phyloP scores from a whole-genome alignment of 1,284 basidiomycete genomes.

The Sphagnurus paluster region DNA sequence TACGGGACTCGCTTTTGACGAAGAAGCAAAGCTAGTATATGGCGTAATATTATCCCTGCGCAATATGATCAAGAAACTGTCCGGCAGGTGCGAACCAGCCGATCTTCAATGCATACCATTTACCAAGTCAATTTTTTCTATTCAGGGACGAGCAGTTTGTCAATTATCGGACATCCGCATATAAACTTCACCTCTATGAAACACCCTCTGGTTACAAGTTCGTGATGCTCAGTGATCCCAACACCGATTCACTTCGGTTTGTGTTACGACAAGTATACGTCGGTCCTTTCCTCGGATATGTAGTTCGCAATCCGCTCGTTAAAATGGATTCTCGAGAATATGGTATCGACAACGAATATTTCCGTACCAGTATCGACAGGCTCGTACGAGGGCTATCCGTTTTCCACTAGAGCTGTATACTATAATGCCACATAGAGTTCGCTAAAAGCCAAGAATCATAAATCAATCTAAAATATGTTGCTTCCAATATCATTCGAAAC shows the following conservation, averaged over 20 bases:
- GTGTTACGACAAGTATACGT: constrained; percentile 87
- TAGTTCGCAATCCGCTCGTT: constrained; percentile 88
- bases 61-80: constrained; percentile 95
- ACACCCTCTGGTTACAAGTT: constrained; percentile 94
- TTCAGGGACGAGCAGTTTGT: constrained; percentile 87
- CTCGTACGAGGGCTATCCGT: constrained; percentile 68
- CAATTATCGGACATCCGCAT: constrained; percentile 87
- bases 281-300: constrained; percentile 93
- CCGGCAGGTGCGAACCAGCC: constrained; percentile 61
- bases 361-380: constrained; percentile 80
- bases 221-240: constrained; percentile 89
- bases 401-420: constrained; percentile 41
- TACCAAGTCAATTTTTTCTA: constrained; percentile 4
- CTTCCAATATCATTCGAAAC: constrained; percentile 4
- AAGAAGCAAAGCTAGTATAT: constrained; percentile 97
- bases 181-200: constrained; percentile 94
- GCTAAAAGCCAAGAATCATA: constrained; percentile 12
- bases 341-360: constrained; percentile 92
- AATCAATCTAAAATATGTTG: constrained; percentile 9
- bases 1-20: constrained; percentile 86
- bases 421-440: constrained; percentile 5
- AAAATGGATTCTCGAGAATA: constrained; percentile 77
- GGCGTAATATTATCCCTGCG: constrained; percentile 91
- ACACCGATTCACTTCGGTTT: constrained; percentile 79
- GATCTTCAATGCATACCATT: constrained; percentile 4